Evolutionary conservation across 2,329 filamentous ascomycete species (phyloP), one percentile per base, ranked within the genome.

Genomic region (Xylariaceae sp.): DNA sequence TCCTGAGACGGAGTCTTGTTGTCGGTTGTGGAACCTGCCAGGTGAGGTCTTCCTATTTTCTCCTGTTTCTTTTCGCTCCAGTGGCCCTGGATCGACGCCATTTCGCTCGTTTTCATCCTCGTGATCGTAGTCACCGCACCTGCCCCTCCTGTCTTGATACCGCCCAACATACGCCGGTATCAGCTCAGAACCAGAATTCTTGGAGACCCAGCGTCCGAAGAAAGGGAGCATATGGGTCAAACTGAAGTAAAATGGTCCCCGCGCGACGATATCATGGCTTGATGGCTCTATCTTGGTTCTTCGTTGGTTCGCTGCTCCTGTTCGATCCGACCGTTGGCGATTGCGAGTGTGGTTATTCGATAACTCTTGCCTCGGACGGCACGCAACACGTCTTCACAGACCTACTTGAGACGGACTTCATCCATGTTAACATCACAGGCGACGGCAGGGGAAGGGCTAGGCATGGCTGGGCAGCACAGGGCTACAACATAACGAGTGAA

Each of bases 311-410:
- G 9, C 33, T 40, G 17, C 37, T 51, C 29, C 44, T 56, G 32
- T 31, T 50, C 29, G 41, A 38, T 13, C 39, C 44, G 7, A 53
- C 50, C 26, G 29, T 47, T 9, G 70, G 72, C 4, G 67, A 71
- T 45, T 89, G 85, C 63, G 76, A 84, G 52, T 90, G 85, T 56
- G 85, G 85, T 36, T 89, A 87, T 59, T 72, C 72, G 3, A 61
- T 81, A 31, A 67, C 65, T 44, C 61, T 68, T 27, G 68, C 65
- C n/a, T 54, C 62, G 31, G 61, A 63, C 18, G 48, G 56, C 3
- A 41, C 52, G 5, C 53, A 60, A 32, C 61, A 68, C 28, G 55
- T 83, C 36, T 88, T 85, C 57, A 86, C 81, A 2, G 78, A 88
- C 43, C 56, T 79, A 9, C 61, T 86, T 36, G 84, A 88, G 55